Evolutionary conservation across 805 yeast genomes (phyloP), one percentile per base, ranked within the genome.

Genomic region (Wickerhamia fluorescens): DNA sequence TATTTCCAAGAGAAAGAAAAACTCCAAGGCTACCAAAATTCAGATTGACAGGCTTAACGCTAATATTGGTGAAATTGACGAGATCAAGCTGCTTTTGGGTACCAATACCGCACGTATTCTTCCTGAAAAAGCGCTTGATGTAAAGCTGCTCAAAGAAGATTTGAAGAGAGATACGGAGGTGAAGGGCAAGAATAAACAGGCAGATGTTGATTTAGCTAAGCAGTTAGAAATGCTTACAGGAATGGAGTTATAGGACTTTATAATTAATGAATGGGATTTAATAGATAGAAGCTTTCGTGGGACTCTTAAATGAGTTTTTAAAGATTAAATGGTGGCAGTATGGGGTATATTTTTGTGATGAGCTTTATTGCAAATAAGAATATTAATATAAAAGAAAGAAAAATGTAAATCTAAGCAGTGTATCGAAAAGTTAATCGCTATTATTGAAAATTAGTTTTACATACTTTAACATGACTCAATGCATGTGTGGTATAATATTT

Each of bases 221-320:
- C 77, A 72, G 44, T 38, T 72, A 35, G 75, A 71, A 33, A 36
- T 70, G 40, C 53, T 72, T 13, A 60, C 66, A 12, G 73, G 63
- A 4, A 58, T 71, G 50, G 64, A 46, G 16, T 44, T 63, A 17
- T 53, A 30, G 25, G 22, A 8, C 9, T 18, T 10, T 18, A 7
- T 18, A 18, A n/a, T n/a, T n/a, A n/a, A n/a, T n/a, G 10, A 8
- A 12, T 11, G 14, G 11, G n/a, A n/a, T n/a, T n/a, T n/a, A n/a
- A n/a, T n/a, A n/a, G n/a, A n/a, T n/a, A n/a, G n/a, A n/a, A n/a
- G n/a, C n/a, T n/a, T n/a, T n/a, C n/a, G n/a, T n/a, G n/a, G n/a
- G n/a, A n/a, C n/a, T n/a, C n/a, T n/a, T n/a, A n/a, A n/a, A n/a
- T n/a, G n/a, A n/a, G n/a, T n/a, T 27, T 18, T 9, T 16, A 16